phyloP scores from a whole-genome alignment of 352 stramenopile species.

The Pilasporangium apinafurcum region DNA sequence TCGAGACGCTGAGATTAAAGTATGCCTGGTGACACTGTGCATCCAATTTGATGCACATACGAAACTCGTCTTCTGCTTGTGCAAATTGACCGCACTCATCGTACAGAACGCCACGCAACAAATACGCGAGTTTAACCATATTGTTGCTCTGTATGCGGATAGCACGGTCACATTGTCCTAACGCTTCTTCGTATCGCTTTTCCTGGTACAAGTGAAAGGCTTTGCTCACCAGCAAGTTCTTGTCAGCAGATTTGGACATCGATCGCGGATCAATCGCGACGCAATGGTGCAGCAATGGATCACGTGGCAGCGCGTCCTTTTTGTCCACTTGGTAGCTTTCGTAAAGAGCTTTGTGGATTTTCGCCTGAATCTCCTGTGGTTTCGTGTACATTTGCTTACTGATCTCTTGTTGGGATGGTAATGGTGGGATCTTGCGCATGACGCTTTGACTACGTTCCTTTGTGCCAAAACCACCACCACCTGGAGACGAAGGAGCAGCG shows the following conservation, averaged over 20 bases:
- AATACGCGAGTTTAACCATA: conserved; percentile 50
- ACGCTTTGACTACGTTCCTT: conserved; percentile 10
- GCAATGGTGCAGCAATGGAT: conserved; percentile 60
- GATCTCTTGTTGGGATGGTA: conserved; percentile 55
- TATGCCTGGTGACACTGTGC: conserved; percentile 49
- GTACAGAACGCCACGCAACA: conserved; percentile 53
- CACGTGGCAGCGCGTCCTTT: conserved; percentile 40
- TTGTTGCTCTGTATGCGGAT: conserved; percentile 46
- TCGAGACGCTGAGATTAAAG: conserved; percentile 52
- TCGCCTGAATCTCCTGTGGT: conserved; percentile 56
- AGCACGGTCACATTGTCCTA: conserved; percentile 45
- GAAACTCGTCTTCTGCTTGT: conserved; percentile 42
- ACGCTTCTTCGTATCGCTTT: conserved; percentile 44
- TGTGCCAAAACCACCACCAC: conserved; percentile 3
- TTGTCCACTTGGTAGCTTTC: conserved; percentile 28
- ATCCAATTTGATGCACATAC: conserved; percentile 30
- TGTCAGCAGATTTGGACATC: conserved; percentile 21
- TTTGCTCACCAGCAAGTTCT: conserved; percentile 39
- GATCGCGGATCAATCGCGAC: conserved; percentile 46
- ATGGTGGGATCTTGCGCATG: conserved; percentile 33
- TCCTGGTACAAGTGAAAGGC: conserved; percentile 54
- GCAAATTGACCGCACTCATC: conserved; percentile 37
- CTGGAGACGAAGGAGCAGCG: conserved; percentile 1
- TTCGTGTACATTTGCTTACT: conserved; percentile 56
- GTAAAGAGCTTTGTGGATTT: conserved; percentile 59